A percentile compares a stretch with the other conserved stretches of the same genome.
These are phyloP conservation scores for Lobosporangium transversale DNA, from an alignment of 192 early-diverging fungal species.

Conservation along the genomic window DNA sequence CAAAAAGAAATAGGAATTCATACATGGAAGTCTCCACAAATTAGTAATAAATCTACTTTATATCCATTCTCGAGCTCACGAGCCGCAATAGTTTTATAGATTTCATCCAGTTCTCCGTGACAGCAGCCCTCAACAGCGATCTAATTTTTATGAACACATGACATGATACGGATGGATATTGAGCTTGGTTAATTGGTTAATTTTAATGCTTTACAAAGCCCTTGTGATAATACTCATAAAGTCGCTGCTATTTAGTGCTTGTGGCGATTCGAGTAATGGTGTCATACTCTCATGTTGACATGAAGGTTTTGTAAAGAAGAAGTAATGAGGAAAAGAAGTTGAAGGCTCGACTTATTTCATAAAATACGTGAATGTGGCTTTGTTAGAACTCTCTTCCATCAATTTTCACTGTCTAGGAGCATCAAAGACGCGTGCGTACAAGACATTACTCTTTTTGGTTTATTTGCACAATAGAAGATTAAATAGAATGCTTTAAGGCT, in stretches of 20 bases:
- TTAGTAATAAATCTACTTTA: constrained; percentile 89
- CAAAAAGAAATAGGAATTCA: background rate
- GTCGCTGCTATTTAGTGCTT: too few species aligned
- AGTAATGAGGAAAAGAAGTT: too few species aligned
- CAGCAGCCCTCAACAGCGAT: constrained; percentile 97
- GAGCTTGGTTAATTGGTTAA: too few species aligned
- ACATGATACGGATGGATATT: background rate
- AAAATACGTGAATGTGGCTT: constrained; percentile 4
- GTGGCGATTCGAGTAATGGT: too few species aligned
- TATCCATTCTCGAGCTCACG: constrained; percentile 69
- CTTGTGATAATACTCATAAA: too few species aligned
- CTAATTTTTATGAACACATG: constrained; percentile 20
- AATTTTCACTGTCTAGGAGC: background rate
- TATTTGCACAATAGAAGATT: too few species aligned
- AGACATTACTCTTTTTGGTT: too few species aligned
- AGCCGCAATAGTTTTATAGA: constrained; percentile 77
- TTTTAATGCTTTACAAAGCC: too few species aligned
- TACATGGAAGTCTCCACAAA: constrained; percentile 98
- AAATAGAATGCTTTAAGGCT: too few species aligned
- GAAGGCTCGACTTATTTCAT: too few species aligned
- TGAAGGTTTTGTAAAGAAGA: too few species aligned
- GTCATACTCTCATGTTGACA: background rate
- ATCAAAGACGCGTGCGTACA: too few species aligned
- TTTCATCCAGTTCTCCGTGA: constrained; percentile 92
- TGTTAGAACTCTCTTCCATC: background rate